phyloP scores from a whole-genome alignment of 1,284 basidiomycete genomes.

The Tylopilus orsonianus region DNA sequence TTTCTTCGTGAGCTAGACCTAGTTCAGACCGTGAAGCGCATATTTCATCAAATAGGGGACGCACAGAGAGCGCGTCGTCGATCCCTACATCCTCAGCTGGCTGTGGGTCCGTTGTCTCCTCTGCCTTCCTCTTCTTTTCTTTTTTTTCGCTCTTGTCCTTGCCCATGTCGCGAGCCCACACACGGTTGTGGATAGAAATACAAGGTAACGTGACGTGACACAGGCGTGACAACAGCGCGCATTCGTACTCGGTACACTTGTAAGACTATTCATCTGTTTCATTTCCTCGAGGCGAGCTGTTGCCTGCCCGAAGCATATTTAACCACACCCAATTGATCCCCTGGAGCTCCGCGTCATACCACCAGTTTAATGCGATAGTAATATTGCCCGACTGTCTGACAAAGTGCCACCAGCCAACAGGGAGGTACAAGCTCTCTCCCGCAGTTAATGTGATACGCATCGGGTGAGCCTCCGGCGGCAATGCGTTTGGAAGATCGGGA shows the following conservation, averaged over 20 bases:
- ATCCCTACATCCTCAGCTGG: conserved; percentile 51
- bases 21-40: conserved; percentile 10
- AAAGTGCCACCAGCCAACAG: conserved; percentile 90
- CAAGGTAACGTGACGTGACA: conserved; percentile 26
- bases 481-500: conserved; percentile 45
- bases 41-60: conserved; percentile 6
- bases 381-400: conserved; percentile 65
- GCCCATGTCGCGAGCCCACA: conserved; percentile 38
- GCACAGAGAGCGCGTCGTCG: conserved; percentile 48
- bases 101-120: conserved; percentile 31
- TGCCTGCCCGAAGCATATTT: conserved; percentile 55
- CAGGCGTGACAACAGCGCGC: conserved; percentile 17
- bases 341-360: conserved; percentile 77
- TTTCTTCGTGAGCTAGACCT: conserved; percentile 50
- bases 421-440: conserved; percentile 86
- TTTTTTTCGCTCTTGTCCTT: conserved; percentile 73
- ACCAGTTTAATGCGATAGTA: conserved; percentile 85
- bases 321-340: conserved; percentile 70
- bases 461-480: conserved; percentile 57
- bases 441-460: conserved; percentile 62
- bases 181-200: neutral
- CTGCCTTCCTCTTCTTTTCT: conserved; percentile 43
- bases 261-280: too few species aligned
- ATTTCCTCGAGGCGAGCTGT: conserved; percentile 34
- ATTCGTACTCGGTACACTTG: too few species aligned